Conservation (phyloP, 2,329 filamentous ascomycete genomes). For the Diaporthe helianthi region DNA sequence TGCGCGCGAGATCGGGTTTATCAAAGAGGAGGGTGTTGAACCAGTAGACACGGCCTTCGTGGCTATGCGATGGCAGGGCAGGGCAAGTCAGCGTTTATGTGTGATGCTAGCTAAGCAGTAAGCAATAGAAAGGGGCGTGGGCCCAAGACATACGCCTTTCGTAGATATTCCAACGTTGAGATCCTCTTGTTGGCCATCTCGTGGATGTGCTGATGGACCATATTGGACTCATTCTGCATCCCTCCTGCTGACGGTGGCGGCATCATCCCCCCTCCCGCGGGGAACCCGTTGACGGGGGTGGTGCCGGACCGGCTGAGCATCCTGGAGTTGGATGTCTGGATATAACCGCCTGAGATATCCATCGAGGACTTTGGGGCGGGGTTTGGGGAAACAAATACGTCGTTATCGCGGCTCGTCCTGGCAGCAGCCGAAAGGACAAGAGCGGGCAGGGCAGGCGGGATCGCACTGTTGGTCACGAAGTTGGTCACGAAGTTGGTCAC, state of each 20-base stretch:
- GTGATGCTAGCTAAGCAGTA: too few relatives aligned
- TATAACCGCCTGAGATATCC: slow-evolving; percentile 3
- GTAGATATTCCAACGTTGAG: slow-evolving; percentile 89
- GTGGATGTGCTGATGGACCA: slow-evolving; percentile 72
- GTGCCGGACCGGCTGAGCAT: slow-evolving; percentile 54
- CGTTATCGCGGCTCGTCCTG: slow-evolving; percentile 21
- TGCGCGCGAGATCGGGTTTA: slow-evolving; percentile 76
- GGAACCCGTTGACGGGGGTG: slow-evolving; percentile 42
- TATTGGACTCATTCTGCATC: slow-evolving; percentile 52
- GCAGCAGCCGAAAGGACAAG: slow-evolving; percentile 59
- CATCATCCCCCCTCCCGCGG: slow-evolving; percentile 35
- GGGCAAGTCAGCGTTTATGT: not conserved
- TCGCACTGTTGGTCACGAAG: slow-evolving; percentile 54
- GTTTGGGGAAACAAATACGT: slow-evolving; percentile 8
- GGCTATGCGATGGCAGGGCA: slow-evolving; percentile 59
- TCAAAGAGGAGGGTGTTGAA: slow-evolving; percentile 97
- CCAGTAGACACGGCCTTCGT: slow-evolving; percentile 96
- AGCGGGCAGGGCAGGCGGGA: slow-evolving; percentile 61
- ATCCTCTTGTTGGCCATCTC: slow-evolving; percentile 92
- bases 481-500: too few relatives aligned
- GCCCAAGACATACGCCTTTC: slow-evolving; percentile 77
- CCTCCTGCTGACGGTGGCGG: slow-evolving; percentile 40
- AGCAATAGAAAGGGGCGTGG: not conserved
- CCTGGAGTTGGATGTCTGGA: slow-evolving; percentile 45
- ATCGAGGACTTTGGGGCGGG: slow-evolving; percentile 11